Base-by-base conservation (phyloP, 352 stramenopile genomes). In the Phytopythium ostracodes region DNA sequence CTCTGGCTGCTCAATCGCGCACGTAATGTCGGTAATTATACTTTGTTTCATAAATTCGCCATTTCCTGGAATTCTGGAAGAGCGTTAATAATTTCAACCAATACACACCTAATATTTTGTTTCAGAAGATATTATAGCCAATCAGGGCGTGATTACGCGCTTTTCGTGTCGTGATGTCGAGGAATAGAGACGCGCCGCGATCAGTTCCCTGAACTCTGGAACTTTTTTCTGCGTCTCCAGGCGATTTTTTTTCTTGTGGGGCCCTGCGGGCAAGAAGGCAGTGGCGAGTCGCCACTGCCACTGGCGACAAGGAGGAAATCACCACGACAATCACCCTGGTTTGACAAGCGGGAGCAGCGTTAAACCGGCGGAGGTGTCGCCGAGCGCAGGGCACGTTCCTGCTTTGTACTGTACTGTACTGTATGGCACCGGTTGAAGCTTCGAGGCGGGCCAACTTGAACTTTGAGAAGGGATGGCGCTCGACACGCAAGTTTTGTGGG, bases 11-110 rank as follows among this genome's bases (percentile, higher is more conserved):
- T 20, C 9, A 20, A 31, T 7, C 44, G 8, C 5, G 20, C 36
- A 4, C 36, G 33, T 27, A 46, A 29, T 36, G 53, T 35, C 33
- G 8, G 7, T 24, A 11, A 2, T 12, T 33, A 59, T 59, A 59
- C 22, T 59, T 43, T 35, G 35, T 11, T 15, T 22, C 53, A 59
- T 59, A 59, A 50, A 22, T 59, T 59, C 15, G 33, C 20, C 24
- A 22, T 8, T 54, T 35, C 46, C n/a, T 31, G 46, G 40, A 44
- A 9, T 44, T 44, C 40, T 44, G 40, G 4, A 44, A 15, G 40
- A 24, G 18, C 10, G 22, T 20, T 22, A n/a, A n/a, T n/a, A n/a
- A n/a, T 52, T 47, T 35, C 25, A 18, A 33, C 46, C 46, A 52
- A 52, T 52, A n/a, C n/a, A n/a, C n/a, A n/a, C n/a, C n/a, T n/a